These are phyloP conservation scores for Oryza meridionalis DNA, from an alignment of 176 grass and related monocot genomes.

Conservation along the genomic window DNA sequence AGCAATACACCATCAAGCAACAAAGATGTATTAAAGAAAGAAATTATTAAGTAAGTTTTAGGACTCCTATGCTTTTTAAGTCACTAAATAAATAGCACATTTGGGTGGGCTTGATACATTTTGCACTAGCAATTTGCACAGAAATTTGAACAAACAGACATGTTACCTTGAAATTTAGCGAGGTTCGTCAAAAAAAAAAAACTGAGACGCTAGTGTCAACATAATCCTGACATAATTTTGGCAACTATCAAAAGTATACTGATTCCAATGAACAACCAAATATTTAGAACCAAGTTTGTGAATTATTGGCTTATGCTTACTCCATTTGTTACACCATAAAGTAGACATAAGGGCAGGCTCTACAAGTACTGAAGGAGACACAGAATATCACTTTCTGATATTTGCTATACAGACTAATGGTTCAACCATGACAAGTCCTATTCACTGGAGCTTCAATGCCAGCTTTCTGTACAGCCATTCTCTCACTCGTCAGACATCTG, in stretches of 20 bases:
- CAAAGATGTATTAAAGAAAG: not conserved
- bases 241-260: not conserved
- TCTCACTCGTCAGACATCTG: constrained; percentile 21
- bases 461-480: not conserved
- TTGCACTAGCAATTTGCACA: not conserved
- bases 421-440: not conserved
- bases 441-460: constrained; percentile 5
- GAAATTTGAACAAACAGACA: not conserved
- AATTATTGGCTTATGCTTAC: not conserved
- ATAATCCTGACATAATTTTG: constrained; percentile 14
- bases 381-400: not conserved
- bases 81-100: constrained; percentile 13
- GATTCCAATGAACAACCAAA: not conserved
- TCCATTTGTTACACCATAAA: not conserved
- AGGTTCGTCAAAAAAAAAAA: not conserved
- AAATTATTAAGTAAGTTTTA: constrained; percentile 6
- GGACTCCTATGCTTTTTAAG: not conserved
- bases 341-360: not conserved
- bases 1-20: constrained; percentile 17
- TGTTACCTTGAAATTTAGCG: not conserved
- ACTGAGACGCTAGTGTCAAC: constrained; percentile 1
- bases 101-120: constrained; percentile 5
- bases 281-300: not conserved
- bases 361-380: not conserved
- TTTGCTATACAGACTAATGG: constrained; percentile 3